Base-by-base conservation (phyloP, 1,139 yeast species). In the Suhomyces terraborum region DNA sequence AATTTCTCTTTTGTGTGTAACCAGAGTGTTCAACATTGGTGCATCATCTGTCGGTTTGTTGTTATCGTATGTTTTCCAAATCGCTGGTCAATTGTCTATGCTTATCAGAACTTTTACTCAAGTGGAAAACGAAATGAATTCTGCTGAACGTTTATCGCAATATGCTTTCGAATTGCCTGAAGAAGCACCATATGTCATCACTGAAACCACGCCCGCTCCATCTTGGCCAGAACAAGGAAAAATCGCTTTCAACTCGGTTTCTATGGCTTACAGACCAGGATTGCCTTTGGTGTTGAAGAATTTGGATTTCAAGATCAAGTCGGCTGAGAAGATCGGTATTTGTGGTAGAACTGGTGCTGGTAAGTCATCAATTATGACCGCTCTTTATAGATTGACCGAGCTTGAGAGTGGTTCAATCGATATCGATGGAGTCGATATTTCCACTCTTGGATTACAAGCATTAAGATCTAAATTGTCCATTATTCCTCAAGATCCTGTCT, bases 271-370 rank as follows among this genome's bases (percentile, higher is more conserved):
- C 61, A 79, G 95, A 56, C 84, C 82, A 1, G 87, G 80, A 2
- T 69, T 88, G 41, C 96, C 96, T 0, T 65, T 76, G 24, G 95
- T 86, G 4, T 66, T 89, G 56, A 81, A 82, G 47, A 62, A 77
- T 42, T 59, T 88, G 36, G 56, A 60, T 30, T 57, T 79, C 31
- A 52, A 57, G 4, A 65, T 84, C 21, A 60, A 67, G 10, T 73
- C 80, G 1, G 75, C 79, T 12, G 81, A 82, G 56, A 83, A 82
- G 55, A 71, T 84, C 46, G 91, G 91, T 35, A 80, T 84, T 44
- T 82, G 88, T 63, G 93, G 93, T 18, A 75, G 91, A 53, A 84
- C 91, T 1, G 93, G 93, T 44, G 89, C 91, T 8, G 91, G 91
- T 33, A 84, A 84, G 59, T 77, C 84, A 16, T 79, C 88, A 2